Evolutionary conservation across 2,329 filamentous ascomycete species (phyloP).

Genomic region (Diaporthe ampelina): DNA sequence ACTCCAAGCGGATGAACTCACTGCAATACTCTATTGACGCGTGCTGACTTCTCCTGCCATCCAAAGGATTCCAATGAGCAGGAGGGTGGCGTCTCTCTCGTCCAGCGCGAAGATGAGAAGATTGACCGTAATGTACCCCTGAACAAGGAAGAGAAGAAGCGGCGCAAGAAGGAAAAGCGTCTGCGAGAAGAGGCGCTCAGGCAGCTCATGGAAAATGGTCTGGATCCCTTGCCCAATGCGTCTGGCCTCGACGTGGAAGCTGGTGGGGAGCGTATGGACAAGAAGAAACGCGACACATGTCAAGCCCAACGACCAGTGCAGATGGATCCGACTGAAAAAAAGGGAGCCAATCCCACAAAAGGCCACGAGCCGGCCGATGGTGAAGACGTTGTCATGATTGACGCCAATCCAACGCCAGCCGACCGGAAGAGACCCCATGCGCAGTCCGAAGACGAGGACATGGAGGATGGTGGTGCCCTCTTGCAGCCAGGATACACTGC

Average conservation of each 20-base stretch:
- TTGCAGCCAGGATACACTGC: conserved; percentile 33
- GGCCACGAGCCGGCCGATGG: conserved; percentile 20
- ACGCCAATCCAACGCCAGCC: conserved; percentile 46
- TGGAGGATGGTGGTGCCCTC: conserved; percentile 35
- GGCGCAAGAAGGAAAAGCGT: conserved; percentile 34
- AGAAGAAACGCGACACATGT: conserved; percentile 37
- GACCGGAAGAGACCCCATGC: conserved; percentile 37
- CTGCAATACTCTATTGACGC: neutral
- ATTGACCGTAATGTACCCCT: neutral
- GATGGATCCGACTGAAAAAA: conserved; percentile 41
- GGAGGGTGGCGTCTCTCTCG: conserved; percentile 37
- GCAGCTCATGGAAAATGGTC: conserved; percentile 17
- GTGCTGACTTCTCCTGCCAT: conserved; percentile 27
- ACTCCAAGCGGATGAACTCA: conserved; percentile 35
- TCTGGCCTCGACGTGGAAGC: conserved; percentile 6
- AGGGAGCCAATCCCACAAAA: neutral
- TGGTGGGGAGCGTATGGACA: conserved; percentile 35
- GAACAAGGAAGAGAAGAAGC: conserved; percentile 25
- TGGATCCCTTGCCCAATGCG: neutral
- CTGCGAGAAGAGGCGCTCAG: conserved; percentile 33
- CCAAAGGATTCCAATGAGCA: conserved; percentile 33
- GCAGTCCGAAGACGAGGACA: conserved; percentile 37
- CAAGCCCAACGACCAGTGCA: conserved; percentile 37
- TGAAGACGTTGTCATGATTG: conserved; percentile 45
- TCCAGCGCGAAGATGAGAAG: conserved; percentile 19